Percentiles rank a stretch among this genome's conserved stretches.
These are phyloP conservation scores for Trichosporon coremiiforme DNA, from an alignment of 1,284 basidiomycete species.

Conservation along the genomic window DNA sequence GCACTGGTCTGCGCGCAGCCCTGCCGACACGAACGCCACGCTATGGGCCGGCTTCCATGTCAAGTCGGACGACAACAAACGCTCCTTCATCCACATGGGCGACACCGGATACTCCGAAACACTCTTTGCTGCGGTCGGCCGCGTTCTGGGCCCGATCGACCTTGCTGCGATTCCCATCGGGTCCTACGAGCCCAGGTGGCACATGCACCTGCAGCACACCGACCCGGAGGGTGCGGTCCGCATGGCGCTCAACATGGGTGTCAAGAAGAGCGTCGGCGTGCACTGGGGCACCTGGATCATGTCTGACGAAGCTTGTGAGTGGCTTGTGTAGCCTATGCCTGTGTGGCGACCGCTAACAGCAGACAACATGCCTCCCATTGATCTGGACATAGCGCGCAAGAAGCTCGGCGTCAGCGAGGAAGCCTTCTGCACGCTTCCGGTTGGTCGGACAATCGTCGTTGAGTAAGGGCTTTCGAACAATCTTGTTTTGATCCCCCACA, in stretches of 20 bases:
- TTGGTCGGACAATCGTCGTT: conserved; percentile 48
- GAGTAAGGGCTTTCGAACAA: conserved; percentile 28
- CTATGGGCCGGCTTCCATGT: conserved; percentile 58
- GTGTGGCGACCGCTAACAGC: background rate
- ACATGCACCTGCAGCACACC: conserved; percentile 56
- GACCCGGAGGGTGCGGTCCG: conserved; percentile 56
- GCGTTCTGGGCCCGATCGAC: conserved; percentile 57
- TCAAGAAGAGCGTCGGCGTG: conserved; percentile 52
- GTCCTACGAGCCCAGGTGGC: conserved; percentile 57
- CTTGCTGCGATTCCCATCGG: conserved; percentile 59
- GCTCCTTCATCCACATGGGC: conserved; percentile 57
- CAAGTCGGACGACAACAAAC: conserved; percentile 40
- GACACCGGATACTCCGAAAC: conserved; percentile 57
- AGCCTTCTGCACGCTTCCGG: conserved; percentile 44
- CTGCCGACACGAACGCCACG: conserved; percentile 58
- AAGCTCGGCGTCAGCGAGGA: conserved; percentile 44
- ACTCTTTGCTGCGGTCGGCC: conserved; percentile 56
- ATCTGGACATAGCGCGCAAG: conserved; percentile 45
- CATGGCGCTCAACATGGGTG: conserved; percentile 52
- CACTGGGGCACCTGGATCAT: conserved; percentile 60
- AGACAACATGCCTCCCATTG: conserved; percentile 51
- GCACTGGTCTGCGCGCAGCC: conserved; percentile 60
- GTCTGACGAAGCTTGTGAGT: conserved; percentile 56
- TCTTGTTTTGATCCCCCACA: background rate
- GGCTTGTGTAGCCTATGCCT: too few species aligned